phyloP scores from a whole-genome alignment of 495 filamentous ascomycete genomes.

The Daldinia vernicosa region DNA sequence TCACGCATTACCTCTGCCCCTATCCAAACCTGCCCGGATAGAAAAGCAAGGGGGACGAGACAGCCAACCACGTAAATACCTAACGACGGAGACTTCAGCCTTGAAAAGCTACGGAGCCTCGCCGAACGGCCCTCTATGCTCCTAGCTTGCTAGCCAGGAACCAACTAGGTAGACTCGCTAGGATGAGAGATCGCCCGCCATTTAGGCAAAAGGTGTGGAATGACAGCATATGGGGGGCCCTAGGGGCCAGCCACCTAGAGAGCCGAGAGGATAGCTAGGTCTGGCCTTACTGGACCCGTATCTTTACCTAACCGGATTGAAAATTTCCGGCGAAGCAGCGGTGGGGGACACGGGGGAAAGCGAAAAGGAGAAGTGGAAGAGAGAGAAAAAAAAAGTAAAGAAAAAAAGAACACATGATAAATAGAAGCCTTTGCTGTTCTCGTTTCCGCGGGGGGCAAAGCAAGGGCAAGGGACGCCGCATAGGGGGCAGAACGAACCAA shows the following conservation, averaged over 20 bases:
- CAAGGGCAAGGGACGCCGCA: slow-evolving; percentile 22
- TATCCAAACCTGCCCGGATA: background rate
- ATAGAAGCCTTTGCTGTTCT: slow-evolving; percentile 8
- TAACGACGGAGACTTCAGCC: slow-evolving; percentile 30
- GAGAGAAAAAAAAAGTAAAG: background rate
- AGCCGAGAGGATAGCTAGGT: slow-evolving; percentile 39
- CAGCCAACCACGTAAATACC: slow-evolving; percentile 4
- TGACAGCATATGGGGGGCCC: slow-evolving; percentile 37
- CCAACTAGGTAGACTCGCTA: slow-evolving; percentile 36
- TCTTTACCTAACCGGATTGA: slow-evolving; percentile 31
- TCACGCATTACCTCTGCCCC: slow-evolving; percentile 17
- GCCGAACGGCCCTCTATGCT: slow-evolving; percentile 15
- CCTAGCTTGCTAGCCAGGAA: slow-evolving; percentile 25
- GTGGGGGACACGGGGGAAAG: slow-evolving; percentile 15
- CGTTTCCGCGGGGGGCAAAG: background rate
- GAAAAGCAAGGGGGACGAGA: slow-evolving; percentile 2
- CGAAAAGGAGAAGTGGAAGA: slow-evolving; percentile 2
- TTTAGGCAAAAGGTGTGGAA: slow-evolving; percentile 47
- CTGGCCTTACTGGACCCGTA: slow-evolving; percentile 27
- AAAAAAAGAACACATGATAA: slow-evolving; percentile 1
- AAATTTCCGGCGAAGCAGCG: slow-evolving; percentile 28
- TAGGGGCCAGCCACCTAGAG: slow-evolving; percentile 31
- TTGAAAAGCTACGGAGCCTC: slow-evolving; percentile 36
- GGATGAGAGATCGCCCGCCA: slow-evolving; percentile 38
- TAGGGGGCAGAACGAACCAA: slow-evolving; percentile 24